Evolutionary conservation across 129 eudicot species (phyloP).

Genomic region (Gnaphalium uliginosum): DNA sequence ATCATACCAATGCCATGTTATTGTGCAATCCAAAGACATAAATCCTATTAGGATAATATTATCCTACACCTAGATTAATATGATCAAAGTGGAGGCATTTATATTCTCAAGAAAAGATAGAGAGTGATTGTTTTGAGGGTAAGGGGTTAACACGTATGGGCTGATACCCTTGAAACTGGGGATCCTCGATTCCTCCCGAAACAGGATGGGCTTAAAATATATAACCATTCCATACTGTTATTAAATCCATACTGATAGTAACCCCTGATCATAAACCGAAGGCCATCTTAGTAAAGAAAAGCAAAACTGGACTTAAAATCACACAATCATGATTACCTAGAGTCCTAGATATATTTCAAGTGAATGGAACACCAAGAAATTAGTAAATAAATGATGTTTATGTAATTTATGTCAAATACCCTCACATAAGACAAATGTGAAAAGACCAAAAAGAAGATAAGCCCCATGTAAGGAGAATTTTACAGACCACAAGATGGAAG

Average conservation of each 20-base stretch:
- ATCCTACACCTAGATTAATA: not conserved
- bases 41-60: not conserved
- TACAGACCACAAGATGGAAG: not conserved
- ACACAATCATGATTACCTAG: slow-evolving; percentile 13
- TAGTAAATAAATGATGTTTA: not conserved
- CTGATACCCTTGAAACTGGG: not conserved
- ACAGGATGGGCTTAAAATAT: not conserved
- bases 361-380: not conserved
- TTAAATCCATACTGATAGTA: not conserved
- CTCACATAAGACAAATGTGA: slow-evolving; percentile 3
- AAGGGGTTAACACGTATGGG: not conserved
- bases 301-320: slow-evolving; percentile 8
- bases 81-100: slow-evolving; percentile 19
- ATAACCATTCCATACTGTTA: not conserved
- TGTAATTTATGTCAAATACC: not conserved
- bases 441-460: not conserved
- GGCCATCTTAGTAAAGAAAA: slow-evolving; percentile 11
- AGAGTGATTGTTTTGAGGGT: not conserved
- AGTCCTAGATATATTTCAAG: not conserved
- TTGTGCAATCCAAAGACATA: slow-evolving; percentile 21
- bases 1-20: slow-evolving; percentile 17
- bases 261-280: not conserved
- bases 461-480: not conserved
- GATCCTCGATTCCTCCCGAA: not conserved
- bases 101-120: slow-evolving; percentile 15